Evolutionary conservation across 2,329 filamentous ascomycete genomes (phyloP).

Genomic region (Proliferodiscus dingleyae): DNA sequence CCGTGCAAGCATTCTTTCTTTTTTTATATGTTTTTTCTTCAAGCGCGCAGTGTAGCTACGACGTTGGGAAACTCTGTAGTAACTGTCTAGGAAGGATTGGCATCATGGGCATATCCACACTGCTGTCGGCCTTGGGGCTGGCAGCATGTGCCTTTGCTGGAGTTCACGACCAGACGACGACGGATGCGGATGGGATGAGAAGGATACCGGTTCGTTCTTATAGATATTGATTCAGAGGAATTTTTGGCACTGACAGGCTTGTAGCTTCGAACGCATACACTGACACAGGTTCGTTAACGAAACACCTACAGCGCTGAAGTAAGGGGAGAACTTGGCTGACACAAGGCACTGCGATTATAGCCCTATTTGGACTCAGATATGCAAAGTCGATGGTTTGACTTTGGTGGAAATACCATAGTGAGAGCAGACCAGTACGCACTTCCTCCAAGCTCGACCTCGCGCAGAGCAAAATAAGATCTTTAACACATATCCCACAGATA

Average conservation of each 20-base stretch:
- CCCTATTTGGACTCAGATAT: constrained; percentile 97
- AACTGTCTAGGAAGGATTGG: background rate
- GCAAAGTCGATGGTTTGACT: constrained; percentile 98
- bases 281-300: constrained; percentile 61
- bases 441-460: background rate
- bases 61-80: background rate
- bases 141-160: constrained; percentile 31
- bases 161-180: constrained; percentile 33
- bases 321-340: background rate
- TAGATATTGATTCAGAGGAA: no score
- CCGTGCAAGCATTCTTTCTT: constrained; percentile 6
- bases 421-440: constrained; percentile 59
- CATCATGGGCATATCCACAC: constrained; percentile 26
- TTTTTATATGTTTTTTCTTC: background rate
- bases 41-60: background rate
- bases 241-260: no score
- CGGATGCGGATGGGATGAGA: constrained; percentile 46
- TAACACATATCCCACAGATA: constrained; percentile 57
- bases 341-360: constrained; percentile 49
- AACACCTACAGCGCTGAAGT: background rate
- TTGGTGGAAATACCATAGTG: constrained; percentile 90
- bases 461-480: no score
- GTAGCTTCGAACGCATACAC: constrained; percentile 81
- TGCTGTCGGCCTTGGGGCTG: constrained; percentile 29
- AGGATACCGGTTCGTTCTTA: constrained; percentile 55